phyloP scores from a whole-genome alignment of 1,139 yeast genomes.

The Kurtzmaniella natalensis region DNA sequence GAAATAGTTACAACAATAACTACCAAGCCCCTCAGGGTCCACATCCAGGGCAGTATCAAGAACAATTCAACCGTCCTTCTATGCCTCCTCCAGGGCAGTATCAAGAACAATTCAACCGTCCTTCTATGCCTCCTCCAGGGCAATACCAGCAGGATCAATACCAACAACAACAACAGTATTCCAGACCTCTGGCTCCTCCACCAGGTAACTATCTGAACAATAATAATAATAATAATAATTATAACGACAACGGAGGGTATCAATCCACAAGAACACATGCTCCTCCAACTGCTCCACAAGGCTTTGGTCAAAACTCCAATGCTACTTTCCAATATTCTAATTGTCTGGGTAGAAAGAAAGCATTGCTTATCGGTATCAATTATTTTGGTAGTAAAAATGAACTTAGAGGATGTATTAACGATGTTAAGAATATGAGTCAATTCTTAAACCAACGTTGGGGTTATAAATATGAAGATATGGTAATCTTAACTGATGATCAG shows the following conservation, averaged over 20 bases:
- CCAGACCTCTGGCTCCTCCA: constrained; percentile 10
- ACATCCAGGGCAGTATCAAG: constrained; percentile 8
- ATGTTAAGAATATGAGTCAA: constrained; percentile 58
- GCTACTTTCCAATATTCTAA: constrained; percentile 64
- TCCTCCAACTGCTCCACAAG: constrained; percentile 32
- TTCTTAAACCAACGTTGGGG: constrained; percentile 60
- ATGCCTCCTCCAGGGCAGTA: constrained; percentile 13
- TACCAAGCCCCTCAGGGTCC: constrained; percentile 8
- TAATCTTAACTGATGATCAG: constrained; percentile 76
- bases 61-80: constrained; percentile 1
- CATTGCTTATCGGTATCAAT: constrained; percentile 81
- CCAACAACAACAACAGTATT: constrained; percentile 7
- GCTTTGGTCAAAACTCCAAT: constrained; percentile 26
- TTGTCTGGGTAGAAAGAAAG: constrained; percentile 75
- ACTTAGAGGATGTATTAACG: constrained; percentile 85
- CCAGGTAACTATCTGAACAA: constrained; percentile 5
- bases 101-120: constrained; percentile 2
- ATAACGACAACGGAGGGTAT: too few relatives aligned
- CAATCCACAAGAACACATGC: constrained; percentile 11
- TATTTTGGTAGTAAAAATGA: constrained; percentile 71
- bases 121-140: constrained; percentile 11
- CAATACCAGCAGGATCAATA: constrained; percentile 13
- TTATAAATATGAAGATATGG: constrained; percentile 74
- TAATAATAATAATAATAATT: constrained; percentile 2
- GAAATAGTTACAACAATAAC: constrained; percentile 15